Evolutionary conservation across 73 alveolate species (phyloP).

Genomic region (Symbiodinium natans): DNA sequence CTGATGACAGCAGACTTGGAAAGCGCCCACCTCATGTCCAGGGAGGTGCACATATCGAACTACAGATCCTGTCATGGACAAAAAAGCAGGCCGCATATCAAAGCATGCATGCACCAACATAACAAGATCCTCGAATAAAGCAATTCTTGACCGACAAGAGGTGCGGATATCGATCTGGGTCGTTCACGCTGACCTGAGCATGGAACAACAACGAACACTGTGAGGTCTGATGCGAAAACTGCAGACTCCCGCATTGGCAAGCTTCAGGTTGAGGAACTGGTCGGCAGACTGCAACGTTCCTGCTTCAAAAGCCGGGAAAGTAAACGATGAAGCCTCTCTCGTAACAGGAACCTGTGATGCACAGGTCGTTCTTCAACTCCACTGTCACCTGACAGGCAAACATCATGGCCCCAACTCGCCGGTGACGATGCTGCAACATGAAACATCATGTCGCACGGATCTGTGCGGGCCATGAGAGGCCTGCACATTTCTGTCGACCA

Average conservation of each 20-base stretch:
- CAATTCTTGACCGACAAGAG: slow-evolving; percentile 87
- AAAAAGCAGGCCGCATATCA: not conserved
- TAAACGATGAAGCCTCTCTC: not conserved
- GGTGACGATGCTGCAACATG: no score
- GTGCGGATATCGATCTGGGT: slow-evolving; percentile 91
- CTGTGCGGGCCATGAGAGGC: no score
- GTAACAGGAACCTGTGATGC: slow-evolving; percentile 63
- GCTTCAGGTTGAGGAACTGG: slow-evolving; percentile 93
- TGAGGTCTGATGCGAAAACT: not conserved
- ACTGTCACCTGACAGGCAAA: slow-evolving; percentile 72
- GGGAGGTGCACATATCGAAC: slow-evolving; percentile 94
- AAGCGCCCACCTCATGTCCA: slow-evolving; percentile 91
- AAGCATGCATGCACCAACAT: not conserved
- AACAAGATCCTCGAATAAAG: slow-evolving; percentile 92
- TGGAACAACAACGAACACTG: not conserved
- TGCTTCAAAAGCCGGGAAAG: no score
- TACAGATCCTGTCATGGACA: slow-evolving; percentile 36
- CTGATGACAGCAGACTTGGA: no score
- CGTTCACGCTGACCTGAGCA: slow-evolving; percentile 79
- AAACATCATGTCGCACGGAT: no score
- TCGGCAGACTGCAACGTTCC: slow-evolving; percentile 94
- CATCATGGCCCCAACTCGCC: no score
- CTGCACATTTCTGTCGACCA: slow-evolving; percentile 88
- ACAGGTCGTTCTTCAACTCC: slow-evolving; percentile 94
- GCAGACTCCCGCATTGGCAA: slow-evolving; percentile 60